Evolutionary conservation across 805 yeast genomes (phyloP), one percentile per base, ranked within the genome.

Genomic region (Nematodospora valgi): DNA sequence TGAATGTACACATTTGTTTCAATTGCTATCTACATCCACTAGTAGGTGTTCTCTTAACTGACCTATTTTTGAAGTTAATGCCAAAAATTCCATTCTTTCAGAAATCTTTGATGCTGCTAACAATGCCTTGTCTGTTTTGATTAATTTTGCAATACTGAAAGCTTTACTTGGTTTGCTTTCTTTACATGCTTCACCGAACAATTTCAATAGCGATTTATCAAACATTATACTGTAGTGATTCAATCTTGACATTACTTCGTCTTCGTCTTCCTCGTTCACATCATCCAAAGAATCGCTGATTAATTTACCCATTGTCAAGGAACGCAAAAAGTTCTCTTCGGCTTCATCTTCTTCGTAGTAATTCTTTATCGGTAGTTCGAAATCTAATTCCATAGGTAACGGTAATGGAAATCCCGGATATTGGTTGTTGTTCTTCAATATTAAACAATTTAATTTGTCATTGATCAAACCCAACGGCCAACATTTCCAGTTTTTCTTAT

Each of bases 381-480:
- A 62, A 10, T 80, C 83, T 44, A 91, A 56, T 48, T 86, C 96
- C 8, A 87, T 72, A 1, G 95, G 91, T 38, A 88, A 68, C 0
- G 96, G 84, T 33, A 93, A 60, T 10, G 98, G 98, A 51, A 86
- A 79, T 3, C 78, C 75, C 1, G 97, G 97, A 58, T 82, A 82
- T 21, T 65, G 64, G 3, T 28, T 23, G 35, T 52, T 56, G 15
- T 88, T 89, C 58, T 85, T 83, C 41, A 86, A 73, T 14, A 86
- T 71, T 34, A 87, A 71, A 57, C 94, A 86, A 44, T 75, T 78
- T 47, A 88, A 73, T 40, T 78, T 76, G 40, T 84, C 88, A 33
- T 71, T 72, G 39, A 77, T 74, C 23, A 86, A 59, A 2, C 96
- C 95, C 34, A 91, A 64, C 15, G 97, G 97, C 97, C 97, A 88